Conservation (phyloP, 1,284 basidiomycete species). For the Pseudozyma sp. region DNA sequence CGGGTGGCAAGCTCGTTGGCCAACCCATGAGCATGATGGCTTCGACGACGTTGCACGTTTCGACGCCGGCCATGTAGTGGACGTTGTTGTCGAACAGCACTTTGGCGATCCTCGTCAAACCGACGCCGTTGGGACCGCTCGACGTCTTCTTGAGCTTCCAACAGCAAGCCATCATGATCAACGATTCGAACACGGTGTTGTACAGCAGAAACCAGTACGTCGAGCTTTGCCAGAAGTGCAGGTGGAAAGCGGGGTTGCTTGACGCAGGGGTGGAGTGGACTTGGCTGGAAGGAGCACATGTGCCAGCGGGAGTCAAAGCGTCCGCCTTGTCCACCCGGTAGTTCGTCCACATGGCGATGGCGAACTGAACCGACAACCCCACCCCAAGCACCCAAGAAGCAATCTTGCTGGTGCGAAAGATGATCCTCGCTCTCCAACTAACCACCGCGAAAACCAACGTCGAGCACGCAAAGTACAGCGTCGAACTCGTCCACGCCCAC, state of each 20-base stretch:
- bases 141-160: conserved; percentile 20
- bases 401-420: conserved; percentile 16
- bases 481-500: conserved; percentile 42
- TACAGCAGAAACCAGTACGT: conserved; percentile 51
- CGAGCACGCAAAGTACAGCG: conserved; percentile 42
- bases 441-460: conserved; percentile 36
- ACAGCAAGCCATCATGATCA: conserved; percentile 26
- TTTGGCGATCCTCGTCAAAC: conserved; percentile 38
- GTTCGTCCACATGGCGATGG: conserved; percentile 37
- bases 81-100: conserved; percentile 48
- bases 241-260: background rate
- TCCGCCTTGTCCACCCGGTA: conserved; percentile 32
- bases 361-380: conserved; percentile 30
- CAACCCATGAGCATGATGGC: conserved; percentile 35
- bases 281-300: conserved; percentile 18
- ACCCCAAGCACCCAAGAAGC: conserved; percentile 16
- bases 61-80: conserved; percentile 45
- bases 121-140: conserved; percentile 25
- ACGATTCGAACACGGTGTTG: conserved; percentile 36
- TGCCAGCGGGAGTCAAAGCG: conserved; percentile 25
- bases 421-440: conserved; percentile 42
- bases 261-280: conserved; percentile 3
- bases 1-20: conserved; percentile 19
- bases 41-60: conserved; percentile 37
- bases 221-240: conserved; percentile 30